phyloP scores from a whole-genome alignment of 2,329 filamentous ascomycete species.

The Blumeriella jaapii region DNA sequence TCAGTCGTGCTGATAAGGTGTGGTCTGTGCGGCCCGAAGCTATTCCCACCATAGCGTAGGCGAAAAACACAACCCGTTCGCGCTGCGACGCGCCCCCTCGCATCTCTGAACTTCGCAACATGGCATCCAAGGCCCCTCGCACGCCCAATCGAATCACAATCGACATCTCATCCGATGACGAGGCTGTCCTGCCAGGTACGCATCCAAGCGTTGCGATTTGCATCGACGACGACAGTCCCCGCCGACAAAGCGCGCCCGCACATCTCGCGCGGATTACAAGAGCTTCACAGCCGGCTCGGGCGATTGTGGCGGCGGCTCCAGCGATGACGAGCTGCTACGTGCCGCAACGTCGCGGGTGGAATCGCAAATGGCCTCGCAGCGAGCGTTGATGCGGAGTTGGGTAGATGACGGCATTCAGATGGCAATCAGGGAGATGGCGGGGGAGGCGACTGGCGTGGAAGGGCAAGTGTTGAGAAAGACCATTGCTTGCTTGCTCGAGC shows the following conservation, averaged over 20 bases:
- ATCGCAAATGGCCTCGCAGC: not conserved
- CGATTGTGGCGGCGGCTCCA: conserved; percentile 1
- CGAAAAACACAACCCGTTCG: too few species aligned
- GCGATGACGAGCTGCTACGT: not conserved
- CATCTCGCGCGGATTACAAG: not conserved
- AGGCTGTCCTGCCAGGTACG: not conserved
- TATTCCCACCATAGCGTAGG: too few species aligned
- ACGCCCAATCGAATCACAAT: too few species aligned
- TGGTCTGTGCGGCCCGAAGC: too few species aligned
- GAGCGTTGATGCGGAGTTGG: conserved; percentile 7
- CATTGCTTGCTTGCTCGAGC: not conserved
- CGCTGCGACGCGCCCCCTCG: too few species aligned
- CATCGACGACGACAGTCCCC: conserved; percentile 1
- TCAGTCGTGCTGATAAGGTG: too few species aligned
- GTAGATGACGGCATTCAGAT: conserved; percentile 5
- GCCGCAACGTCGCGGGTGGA: not conserved
- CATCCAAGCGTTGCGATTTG: not conserved
- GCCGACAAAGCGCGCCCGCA: not conserved
- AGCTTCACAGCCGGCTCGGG: not conserved
- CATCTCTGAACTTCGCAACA: too few species aligned
- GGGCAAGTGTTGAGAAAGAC: not conserved
- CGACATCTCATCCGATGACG: not conserved
- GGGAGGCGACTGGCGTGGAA: not conserved
- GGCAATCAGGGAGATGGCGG: conserved; percentile 4
- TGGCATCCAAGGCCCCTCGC: too few species aligned